A percentile compares a stretch with the other conserved stretches of the same genome.
Evolutionary conservation across 2,329 filamentous ascomycete species (phyloP).

Genomic region (Colletotrichum horii): DNA sequence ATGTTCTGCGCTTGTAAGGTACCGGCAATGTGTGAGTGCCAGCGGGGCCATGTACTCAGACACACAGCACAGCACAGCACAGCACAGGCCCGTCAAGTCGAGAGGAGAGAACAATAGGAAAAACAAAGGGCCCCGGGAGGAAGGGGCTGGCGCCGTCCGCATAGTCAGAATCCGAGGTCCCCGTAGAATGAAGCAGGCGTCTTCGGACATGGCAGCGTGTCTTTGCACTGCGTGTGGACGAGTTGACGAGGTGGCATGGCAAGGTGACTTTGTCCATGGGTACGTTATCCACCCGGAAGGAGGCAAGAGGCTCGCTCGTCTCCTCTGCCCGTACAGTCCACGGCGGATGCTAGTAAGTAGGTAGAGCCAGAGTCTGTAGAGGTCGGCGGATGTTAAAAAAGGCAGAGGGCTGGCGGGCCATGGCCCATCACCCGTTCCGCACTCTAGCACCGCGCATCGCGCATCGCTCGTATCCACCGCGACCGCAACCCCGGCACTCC

Average conservation of each 20-base stretch:
- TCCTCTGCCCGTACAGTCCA: not conserved
- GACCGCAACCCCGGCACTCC: not conserved
- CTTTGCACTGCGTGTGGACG: not conserved
- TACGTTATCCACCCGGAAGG: not conserved
- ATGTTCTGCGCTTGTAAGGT: not conserved
- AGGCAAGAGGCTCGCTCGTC: not conserved
- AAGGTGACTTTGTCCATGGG: not conserved
- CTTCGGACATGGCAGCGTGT: not conserved
- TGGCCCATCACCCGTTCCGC: not conserved
- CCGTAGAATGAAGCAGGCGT: not conserved
- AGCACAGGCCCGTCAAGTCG: not conserved
- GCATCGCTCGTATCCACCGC: constrained; percentile 6
- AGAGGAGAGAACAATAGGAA: not conserved
- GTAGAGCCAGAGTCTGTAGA: too few relatives aligned
- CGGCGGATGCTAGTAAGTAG: too few relatives aligned
- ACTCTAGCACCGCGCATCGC: constrained; percentile 2
- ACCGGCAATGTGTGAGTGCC: not conserved
- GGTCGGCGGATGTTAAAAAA: not conserved
- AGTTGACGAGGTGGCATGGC: not conserved
- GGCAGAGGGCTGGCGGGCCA: not conserved
- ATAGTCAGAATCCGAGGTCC: not conserved
- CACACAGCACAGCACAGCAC: not conserved
- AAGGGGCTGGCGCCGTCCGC: not conserved
- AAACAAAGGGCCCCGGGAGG: not conserved
- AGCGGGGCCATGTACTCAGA: not conserved